Evolutionary conservation across 108 stramenopile species (phyloP).

Genomic region (Asterionellopsis glacialis): DNA sequence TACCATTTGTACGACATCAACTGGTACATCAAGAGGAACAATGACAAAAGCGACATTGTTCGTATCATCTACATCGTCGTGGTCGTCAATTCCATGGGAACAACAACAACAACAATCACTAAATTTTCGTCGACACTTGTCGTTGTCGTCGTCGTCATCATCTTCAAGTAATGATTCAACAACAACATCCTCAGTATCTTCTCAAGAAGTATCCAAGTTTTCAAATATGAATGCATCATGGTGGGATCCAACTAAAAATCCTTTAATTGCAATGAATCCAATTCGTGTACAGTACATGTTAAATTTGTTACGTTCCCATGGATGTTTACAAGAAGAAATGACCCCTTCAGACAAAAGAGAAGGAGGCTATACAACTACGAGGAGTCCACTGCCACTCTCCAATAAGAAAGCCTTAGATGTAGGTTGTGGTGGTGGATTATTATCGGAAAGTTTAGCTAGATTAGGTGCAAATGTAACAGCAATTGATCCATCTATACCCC

Average conservation of each 20-base stretch:
- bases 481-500: slow-evolving; percentile 68
- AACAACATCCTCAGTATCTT: slow-evolving; percentile 28
- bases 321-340: background rate
- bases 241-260: slow-evolving; percentile 76
- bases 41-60: no score
- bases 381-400: slow-evolving; percentile 19
- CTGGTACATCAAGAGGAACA: no score
- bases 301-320: slow-evolving; percentile 14
- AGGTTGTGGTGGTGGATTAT: slow-evolving; percentile 92
- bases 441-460: slow-evolving; percentile 81
- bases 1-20: no score
- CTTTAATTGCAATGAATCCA: slow-evolving; percentile 80
- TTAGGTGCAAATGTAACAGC: slow-evolving; percentile 80
- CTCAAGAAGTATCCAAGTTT: slow-evolving; percentile 65
- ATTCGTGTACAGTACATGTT: slow-evolving; percentile 61
- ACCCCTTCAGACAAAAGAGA: background rate
- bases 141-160: no score
- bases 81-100: no score
- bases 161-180: no score
- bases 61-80: no score
- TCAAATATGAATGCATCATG: slow-evolving; percentile 48
- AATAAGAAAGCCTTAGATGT: slow-evolving; percentile 66
- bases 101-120: no score
- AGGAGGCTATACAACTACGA: background rate
- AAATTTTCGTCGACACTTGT: no score